These are phyloP conservation scores for Fusarium acutatum DNA, from an alignment of 2,329 filamentous ascomycete species.

Conservation along the genomic window DNA sequence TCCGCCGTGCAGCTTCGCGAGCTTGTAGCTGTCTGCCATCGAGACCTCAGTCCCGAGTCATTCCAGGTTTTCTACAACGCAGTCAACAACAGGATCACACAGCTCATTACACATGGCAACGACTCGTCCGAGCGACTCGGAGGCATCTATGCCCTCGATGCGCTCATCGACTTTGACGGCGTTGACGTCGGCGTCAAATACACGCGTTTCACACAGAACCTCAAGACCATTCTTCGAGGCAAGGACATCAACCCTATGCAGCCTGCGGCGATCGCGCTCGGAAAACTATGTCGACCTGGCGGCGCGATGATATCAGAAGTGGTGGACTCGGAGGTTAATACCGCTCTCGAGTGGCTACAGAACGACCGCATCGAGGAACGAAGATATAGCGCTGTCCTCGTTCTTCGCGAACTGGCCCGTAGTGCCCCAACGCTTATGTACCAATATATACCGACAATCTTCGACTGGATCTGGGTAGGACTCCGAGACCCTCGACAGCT, in stretches of 20 bases:
- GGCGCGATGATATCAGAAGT: slow-evolving; percentile 94
- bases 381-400: slow-evolving; percentile 90
- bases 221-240: slow-evolving; percentile 86
- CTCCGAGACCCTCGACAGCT: slow-evolving; percentile 88
- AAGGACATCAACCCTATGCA: slow-evolving; percentile 93
- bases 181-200: slow-evolving; percentile 94
- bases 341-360: slow-evolving; percentile 95
- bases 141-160: slow-evolving; percentile 90
- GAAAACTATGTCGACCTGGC: slow-evolving; percentile 89
- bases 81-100: slow-evolving; percentile 66
- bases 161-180: slow-evolving; percentile 94
- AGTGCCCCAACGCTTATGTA: slow-evolving; percentile 97
- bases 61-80: slow-evolving; percentile 70
- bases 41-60: slow-evolving; percentile 81
- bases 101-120: slow-evolving; percentile 82
- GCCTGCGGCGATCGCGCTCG: slow-evolving; percentile 86
- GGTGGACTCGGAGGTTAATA: slow-evolving; percentile 96
- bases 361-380: slow-evolving; percentile 93
- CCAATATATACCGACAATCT: slow-evolving; percentile 91
- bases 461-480: slow-evolving; percentile 96
- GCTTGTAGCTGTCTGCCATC: slow-evolving; percentile 62
- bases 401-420: slow-evolving; percentile 87
- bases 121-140: slow-evolving; percentile 90
- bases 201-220: slow-evolving; percentile 89
- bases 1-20: slow-evolving; percentile 64